Percentiles rank a stretch among this genome's conserved stretches.
These are phyloP conservation scores for Candida cerambycidarum DNA, from an alignment of 805 yeast species.

Conservation along the genomic window DNA sequence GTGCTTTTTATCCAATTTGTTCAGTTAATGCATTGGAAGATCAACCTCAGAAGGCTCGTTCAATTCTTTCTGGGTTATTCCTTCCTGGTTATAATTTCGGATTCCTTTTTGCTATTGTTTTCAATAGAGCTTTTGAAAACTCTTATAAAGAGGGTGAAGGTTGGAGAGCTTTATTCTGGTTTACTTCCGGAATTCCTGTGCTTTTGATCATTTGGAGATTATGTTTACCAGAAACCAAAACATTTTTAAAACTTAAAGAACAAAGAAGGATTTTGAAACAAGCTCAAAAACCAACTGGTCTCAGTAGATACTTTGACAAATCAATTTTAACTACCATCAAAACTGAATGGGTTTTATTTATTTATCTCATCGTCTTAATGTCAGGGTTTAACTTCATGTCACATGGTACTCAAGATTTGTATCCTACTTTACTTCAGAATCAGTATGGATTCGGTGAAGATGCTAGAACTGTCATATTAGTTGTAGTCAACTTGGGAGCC, in stretches of 20 bases:
- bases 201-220: slow-evolving; percentile 58
- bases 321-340: slow-evolving; percentile 20
- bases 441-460: slow-evolving; percentile 50
- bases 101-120: slow-evolving; percentile 62
- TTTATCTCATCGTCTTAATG: slow-evolving; percentile 45
- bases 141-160: slow-evolving; percentile 44
- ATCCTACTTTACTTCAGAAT: slow-evolving; percentile 58
- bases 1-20: slow-evolving; percentile 66
- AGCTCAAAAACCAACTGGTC: slow-evolving; percentile 3
- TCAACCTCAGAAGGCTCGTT: slow-evolving; percentile 58
- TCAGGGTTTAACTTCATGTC: slow-evolving; percentile 70
- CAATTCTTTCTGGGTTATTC: slow-evolving; percentile 60
- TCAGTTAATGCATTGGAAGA: slow-evolving; percentile 69
- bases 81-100: slow-evolving; percentile 61
- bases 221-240: slow-evolving; percentile 59
- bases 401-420: slow-evolving; percentile 75
- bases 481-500: slow-evolving; percentile 68
- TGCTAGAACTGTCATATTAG: slow-evolving; percentile 57
- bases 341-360: slow-evolving; percentile 42
- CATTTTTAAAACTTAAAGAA: slow-evolving; percentile 35
- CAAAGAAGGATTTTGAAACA: slow-evolving; percentile 11
- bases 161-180: slow-evolving; percentile 77
- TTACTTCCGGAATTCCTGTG: slow-evolving; percentile 66
- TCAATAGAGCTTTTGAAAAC: slow-evolving; percentile 55
- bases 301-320: slow-evolving; percentile 11